Conservation (phyloP, 495 filamentous ascomycete species). For the Hypoxylon intermedium region DNA sequence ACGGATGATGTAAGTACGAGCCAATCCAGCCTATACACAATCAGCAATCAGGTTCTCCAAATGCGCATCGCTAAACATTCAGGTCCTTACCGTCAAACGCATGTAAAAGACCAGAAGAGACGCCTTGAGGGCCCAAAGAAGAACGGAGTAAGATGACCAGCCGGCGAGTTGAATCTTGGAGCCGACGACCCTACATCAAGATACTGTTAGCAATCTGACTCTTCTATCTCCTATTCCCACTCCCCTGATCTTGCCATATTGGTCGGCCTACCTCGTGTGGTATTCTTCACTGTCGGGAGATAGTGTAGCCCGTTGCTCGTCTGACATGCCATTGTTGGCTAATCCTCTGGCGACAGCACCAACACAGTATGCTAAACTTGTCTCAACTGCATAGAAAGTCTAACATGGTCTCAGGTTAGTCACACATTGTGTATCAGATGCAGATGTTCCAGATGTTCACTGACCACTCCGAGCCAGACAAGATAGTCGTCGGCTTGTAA, state of each 20-base stretch:
- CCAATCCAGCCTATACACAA: conserved; percentile 45
- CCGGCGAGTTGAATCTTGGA: conserved; percentile 65
- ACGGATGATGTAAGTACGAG: conserved; percentile 55
- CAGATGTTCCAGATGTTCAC: background rate
- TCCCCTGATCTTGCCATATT: background rate
- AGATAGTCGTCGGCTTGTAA: conserved; percentile 51
- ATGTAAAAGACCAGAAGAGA: conserved; percentile 66
- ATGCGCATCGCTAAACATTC: background rate
- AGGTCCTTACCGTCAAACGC: conserved; percentile 59
- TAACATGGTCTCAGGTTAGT: conserved; percentile 23
- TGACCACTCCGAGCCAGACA: conserved; percentile 49
- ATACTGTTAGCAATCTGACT: conserved; percentile 10
- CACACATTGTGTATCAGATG: background rate
- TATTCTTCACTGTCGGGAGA: conserved; percentile 58
- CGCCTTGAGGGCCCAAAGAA: conserved; percentile 62
- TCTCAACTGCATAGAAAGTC: conserved; percentile 49
- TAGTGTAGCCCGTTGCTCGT: conserved; percentile 55
- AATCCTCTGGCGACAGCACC: conserved; percentile 59
- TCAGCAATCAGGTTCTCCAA: conserved; percentile 13
- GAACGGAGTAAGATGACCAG: conserved; percentile 62
- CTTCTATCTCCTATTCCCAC: background rate
- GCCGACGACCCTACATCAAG: conserved; percentile 54
- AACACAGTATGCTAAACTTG: conserved; percentile 47
- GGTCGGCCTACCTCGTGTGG: conserved; percentile 36
- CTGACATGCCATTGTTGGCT: conserved; percentile 68